Evolutionary conservation across 352 stramenopile species (phyloP).

Genomic region (Phytopythium litorale): DNA sequence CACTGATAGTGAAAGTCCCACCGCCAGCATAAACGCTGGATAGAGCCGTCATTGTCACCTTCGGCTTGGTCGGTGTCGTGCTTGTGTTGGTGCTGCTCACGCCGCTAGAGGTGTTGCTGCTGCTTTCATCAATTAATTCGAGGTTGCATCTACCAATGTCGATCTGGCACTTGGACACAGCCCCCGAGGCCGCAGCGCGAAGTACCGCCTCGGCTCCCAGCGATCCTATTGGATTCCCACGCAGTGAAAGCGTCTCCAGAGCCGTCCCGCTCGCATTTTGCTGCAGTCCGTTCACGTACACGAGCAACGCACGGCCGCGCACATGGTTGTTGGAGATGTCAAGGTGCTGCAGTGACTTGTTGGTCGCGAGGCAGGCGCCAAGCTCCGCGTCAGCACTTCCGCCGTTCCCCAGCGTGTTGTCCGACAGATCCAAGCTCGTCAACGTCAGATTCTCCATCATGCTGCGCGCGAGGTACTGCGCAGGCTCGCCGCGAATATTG

Average conservation of each 20-base stretch:
- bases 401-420: slow-evolving; percentile 71
- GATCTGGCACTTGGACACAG: slow-evolving; percentile 50
- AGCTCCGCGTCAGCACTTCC: slow-evolving; percentile 63
- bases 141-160: slow-evolving; percentile 68
- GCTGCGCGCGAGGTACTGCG: slow-evolving; percentile 50
- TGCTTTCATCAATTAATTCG: slow-evolving; percentile 37
- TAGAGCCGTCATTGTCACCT: not conserved
- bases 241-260: slow-evolving; percentile 46
- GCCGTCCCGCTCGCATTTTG: slow-evolving; percentile 30
- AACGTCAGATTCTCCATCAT: slow-evolving; percentile 77
- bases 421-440: slow-evolving; percentile 53
- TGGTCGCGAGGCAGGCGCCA: slow-evolving; percentile 52
- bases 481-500: slow-evolving; percentile 65
- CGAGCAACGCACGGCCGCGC: slow-evolving; percentile 47
- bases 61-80: not conserved
- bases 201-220: slow-evolving; percentile 60
- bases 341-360: slow-evolving; percentile 55
- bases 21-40: slow-evolving; percentile 2
- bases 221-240: slow-evolving; percentile 66
- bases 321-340: slow-evolving; percentile 74
- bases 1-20: slow-evolving; percentile 41
- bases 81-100: not conserved
- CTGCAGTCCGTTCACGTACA: slow-evolving; percentile 60
- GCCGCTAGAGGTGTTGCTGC: not conserved
- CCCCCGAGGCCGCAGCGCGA: slow-evolving; percentile 37